Evolutionary conservation across 352 stramenopile species (phyloP).

Genomic region (Peronospora belbahrii): DNA sequence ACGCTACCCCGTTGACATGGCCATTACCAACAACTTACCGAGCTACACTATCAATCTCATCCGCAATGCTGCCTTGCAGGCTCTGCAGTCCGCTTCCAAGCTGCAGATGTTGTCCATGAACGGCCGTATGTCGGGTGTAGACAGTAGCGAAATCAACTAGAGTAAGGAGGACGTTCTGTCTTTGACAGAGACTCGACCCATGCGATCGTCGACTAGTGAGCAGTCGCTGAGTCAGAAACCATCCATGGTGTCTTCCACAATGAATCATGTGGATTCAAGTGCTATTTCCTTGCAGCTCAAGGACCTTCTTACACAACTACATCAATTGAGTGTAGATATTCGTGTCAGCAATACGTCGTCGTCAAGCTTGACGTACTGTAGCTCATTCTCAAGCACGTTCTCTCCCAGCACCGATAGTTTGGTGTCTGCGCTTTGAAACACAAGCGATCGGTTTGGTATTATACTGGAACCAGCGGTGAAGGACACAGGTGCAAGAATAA

Average conservation of each 20-base stretch:
- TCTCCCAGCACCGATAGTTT: constrained; percentile 50
- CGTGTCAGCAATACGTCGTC: constrained; percentile 44
- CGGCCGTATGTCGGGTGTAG: constrained; percentile 14
- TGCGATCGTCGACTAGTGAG: constrained; percentile 32
- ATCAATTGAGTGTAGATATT: constrained; percentile 63
- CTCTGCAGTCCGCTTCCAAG: constrained; percentile 26
- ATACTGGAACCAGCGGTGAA: constrained; percentile 41
- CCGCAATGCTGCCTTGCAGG: constrained; percentile 43
- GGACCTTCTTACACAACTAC: constrained; percentile 60
- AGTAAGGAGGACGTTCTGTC: constrained; percentile 27
- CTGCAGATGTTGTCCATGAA: constrained; percentile 35
- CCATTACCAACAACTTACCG: constrained; percentile 48
- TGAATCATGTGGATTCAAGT: constrained; percentile 43
- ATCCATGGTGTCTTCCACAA: constrained; percentile 8
- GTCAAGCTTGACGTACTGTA: constrained; percentile 51
- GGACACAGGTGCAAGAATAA: constrained; percentile 52
- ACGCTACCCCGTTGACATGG: constrained; percentile 55
- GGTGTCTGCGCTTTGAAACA: constrained; percentile 65
- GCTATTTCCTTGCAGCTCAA: constrained; percentile 61
- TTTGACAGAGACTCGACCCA: constrained; percentile 44
- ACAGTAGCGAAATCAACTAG: constrained; percentile 20
- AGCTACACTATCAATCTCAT: constrained; percentile 68
- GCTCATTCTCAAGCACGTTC: constrained; percentile 63
- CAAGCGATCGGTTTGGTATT: constrained; percentile 75
- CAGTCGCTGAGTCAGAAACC: constrained; percentile 34